These are phyloP conservation scores for Cetraspora pellucida DNA, from an alignment of 192 early-diverging fungal species.

Conservation along the genomic window DNA sequence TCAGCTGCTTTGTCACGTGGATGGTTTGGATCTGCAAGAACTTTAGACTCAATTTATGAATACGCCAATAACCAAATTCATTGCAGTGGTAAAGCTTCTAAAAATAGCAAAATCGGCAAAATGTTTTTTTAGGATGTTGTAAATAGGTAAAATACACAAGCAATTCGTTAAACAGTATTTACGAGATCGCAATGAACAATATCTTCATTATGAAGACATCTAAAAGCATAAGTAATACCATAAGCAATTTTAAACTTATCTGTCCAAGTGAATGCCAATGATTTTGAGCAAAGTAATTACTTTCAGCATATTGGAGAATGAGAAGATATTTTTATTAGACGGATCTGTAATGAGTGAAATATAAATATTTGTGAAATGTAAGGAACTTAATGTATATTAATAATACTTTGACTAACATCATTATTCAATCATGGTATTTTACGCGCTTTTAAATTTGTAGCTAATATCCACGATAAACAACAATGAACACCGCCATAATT, in stretches of 20 bases:
- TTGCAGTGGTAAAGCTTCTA: neutral
- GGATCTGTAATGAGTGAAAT: neutral
- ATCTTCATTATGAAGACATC: slow-evolving; percentile 38
- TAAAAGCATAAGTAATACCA: slow-evolving; percentile 34
- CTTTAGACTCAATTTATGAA: slow-evolving; percentile 23
- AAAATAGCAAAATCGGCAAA: slow-evolving; percentile 18
- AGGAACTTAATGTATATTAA: neutral
- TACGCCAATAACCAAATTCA: slow-evolving; percentile 4
- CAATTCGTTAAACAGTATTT: slow-evolving; percentile 2
- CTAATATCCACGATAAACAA: slow-evolving; percentile 1
- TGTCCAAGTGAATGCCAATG: slow-evolving; percentile 38
- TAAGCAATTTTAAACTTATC: slow-evolving; percentile 41
- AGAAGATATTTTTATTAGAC: slow-evolving; percentile 11
- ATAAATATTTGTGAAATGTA: neutral
- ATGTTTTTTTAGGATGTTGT: slow-evolving; percentile 9
- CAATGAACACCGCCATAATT: neutral
- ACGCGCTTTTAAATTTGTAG: slow-evolving; percentile 27
- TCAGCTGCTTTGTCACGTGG: too few species aligned
- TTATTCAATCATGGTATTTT: slow-evolving; percentile 9
- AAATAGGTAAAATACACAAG: too few species aligned
- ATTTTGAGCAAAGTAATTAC: slow-evolving; percentile 4
- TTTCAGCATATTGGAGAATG: slow-evolving; percentile 24
- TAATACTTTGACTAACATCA: slow-evolving; percentile 14
- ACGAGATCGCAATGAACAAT: slow-evolving; percentile 44
- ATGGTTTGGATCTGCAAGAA: too few species aligned